Base-by-base conservation (phyloP, 768 basidiomycete species). In the Vararia minispora region DNA sequence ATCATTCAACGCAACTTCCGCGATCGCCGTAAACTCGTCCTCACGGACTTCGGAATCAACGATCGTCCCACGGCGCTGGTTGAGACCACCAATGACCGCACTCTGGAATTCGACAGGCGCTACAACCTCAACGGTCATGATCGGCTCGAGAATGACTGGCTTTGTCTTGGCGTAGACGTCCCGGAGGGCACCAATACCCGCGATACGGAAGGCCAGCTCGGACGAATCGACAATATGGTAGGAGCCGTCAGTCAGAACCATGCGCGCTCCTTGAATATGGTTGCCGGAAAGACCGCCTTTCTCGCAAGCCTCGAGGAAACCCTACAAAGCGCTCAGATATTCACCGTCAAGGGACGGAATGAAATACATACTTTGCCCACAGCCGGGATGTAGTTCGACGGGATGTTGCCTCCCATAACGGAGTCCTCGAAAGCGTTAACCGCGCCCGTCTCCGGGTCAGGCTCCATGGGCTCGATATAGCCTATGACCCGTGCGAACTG, bases 71-170 rank as follows among this genome's bases (percentile, higher is more conserved):
- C 89, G 78, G 21, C 95, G 76, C 35, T 81, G 75, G 57, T 95
- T 99, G 48, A 99, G 61, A 9, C 88, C 88, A 22, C 94, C 92
- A 53, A 98, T 95, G 40, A 99, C 95, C 67, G 36, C 56, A 71
- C 84, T 83, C 58, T 99, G 95, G 72, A 98, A 99, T 55, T 99
- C 95, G 10, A 75, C 69, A 2, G 95, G 95, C 1, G 94, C 92
- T 27, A 97, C 81, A 20, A 98, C 88, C 52, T 99, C 94, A 26
- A 99, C 94, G 12, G 75, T 86, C 94, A 99, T 99, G 61, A 98
- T 82, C n/a, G 94, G 94, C 56, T 99, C 94, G 28, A 99, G 63
- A 40, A 99, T 81, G 37, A 88, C 79, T 0, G 88, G 79, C 36
- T 65, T 66, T 31, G 87, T 79, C 46, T 71, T 71, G 46, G 68